A percentile compares a stretch with the other conserved stretches of the same genome.
Conservation (phyloP, 2,329 filamentous ascomycete genomes). For the Phialophora verrucosa region DNA sequence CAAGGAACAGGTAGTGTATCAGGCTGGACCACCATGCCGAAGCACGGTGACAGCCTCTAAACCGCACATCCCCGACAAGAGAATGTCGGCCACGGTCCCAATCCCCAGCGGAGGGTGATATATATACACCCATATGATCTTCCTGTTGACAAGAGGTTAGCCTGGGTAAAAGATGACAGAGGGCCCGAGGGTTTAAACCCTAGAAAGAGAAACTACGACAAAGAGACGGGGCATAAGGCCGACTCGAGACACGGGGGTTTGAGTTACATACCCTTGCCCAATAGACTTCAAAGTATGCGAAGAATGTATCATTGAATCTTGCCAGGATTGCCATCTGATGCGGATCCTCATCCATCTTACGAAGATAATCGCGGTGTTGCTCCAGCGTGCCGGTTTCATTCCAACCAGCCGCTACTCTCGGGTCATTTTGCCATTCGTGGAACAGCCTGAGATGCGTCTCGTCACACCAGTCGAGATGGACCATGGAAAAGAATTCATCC, state of each 20-base stretch:
- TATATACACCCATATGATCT: conserved; percentile 60
- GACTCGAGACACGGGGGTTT: too few relatives aligned
- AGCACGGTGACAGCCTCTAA: conserved; percentile 62
- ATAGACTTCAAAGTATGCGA: conserved; percentile 82
- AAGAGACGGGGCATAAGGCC: too few relatives aligned
- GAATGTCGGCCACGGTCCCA: conserved; percentile 67
- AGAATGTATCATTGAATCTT: conserved; percentile 71
- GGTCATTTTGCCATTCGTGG: conserved; percentile 83
- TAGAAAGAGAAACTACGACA: too few relatives aligned
- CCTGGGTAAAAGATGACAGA: too few relatives aligned
- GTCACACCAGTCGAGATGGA: conserved; percentile 71
- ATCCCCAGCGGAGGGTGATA: conserved; percentile 54
- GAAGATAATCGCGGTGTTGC: conserved; percentile 74
- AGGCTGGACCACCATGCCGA: conserved; percentile 64
- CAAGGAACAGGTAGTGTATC: conserved; percentile 66
- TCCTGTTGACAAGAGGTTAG: too few relatives aligned
- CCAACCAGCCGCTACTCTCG: conserved; percentile 79
- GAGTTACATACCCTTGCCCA: conserved; percentile 66
- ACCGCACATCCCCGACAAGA: conserved; percentile 62
- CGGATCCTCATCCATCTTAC: conserved; percentile 70
- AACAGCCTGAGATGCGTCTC: conserved; percentile 71
- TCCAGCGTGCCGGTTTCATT: conserved; percentile 78
- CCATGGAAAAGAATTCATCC: conserved; percentile 76
- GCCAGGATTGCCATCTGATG: conserved; percentile 74
- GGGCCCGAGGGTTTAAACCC: too few relatives aligned